Base-by-base conservation (phyloP, 1,284 basidiomycete genomes). In the Moesziomyces aphidis region DNA sequence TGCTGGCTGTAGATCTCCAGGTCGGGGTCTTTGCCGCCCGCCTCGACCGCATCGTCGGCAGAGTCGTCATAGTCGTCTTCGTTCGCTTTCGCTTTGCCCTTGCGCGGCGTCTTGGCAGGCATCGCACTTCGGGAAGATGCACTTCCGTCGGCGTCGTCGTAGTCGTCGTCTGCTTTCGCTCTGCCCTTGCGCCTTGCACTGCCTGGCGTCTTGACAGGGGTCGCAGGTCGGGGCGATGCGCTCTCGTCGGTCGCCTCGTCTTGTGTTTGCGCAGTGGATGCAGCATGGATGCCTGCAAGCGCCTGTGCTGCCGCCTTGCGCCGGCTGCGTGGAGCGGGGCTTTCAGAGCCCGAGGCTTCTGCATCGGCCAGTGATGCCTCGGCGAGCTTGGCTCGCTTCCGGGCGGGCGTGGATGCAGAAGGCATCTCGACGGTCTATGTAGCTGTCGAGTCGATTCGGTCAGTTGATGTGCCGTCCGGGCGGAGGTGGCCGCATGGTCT, bases 331-430 rank as follows among this genome's bases (percentile, higher is more conserved):
- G 39, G 39, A 7, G 39, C 17, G 15, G 39, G 39, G 17, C 15
- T 42, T 19, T 19, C 39, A 3, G 39, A 42, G 17, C 17, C 39
- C 13, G 39, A 42, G 19, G 39, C 39, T 19, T 42, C 39, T 7
- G 39, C 11, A 5, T 15, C 6, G 5, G 49, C 28, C 11, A 10
- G 21, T n/a, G 48, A 1, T 26, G 13, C 23, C n/a, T 44, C 24
- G 17, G 50, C 54, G 21, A 59, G 43, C 50, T 61, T 70, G 9
- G 55, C 42, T 36, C 57, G 63, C 51, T 70, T 70, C 17, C 57
- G 31, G 17, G 54, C 53, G 7, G 67, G 57, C 13, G 60, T 69
- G n/a, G 61, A 46, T 44, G 50, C 44, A 21, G 55, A 50, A 0
- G 67, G 61, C 67, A 70, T 64, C 17, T 46, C 43, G 50, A 31